Percentiles rank a stretch among this genome's conserved stretches.
phyloP scores from a whole-genome alignment of 768 basidiomycete genomes.

The Podaxis sp. region DNA sequence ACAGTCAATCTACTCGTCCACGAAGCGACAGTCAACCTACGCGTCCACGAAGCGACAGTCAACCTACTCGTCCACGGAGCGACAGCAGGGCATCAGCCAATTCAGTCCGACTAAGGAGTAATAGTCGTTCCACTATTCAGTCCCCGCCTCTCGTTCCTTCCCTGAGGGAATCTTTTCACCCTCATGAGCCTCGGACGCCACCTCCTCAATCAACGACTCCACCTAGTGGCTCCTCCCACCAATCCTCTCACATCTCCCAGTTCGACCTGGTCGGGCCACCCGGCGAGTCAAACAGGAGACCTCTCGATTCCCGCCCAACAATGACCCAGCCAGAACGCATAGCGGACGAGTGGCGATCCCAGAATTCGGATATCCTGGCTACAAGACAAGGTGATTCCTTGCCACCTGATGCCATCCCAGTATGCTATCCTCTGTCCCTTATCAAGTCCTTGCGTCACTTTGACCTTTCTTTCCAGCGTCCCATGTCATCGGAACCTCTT shows the following conservation, averaged over 20 bases:
- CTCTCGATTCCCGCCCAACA: not conserved
- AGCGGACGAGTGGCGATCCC: constrained; percentile 32
- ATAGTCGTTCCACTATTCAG: not conserved
- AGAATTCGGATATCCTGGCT: constrained; percentile 26
- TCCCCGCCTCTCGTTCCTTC: not conserved
- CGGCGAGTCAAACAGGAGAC: not conserved
- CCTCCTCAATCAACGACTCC: not conserved
- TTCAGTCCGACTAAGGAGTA: not conserved
- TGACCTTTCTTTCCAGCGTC: constrained; percentile 4
- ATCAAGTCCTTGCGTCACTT: not conserved
- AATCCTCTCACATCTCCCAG: constrained; percentile 11
- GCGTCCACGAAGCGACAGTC: not conserved
- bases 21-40: not conserved
- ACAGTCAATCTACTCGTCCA: not conserved
- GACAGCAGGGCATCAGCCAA: not conserved
- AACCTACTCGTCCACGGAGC: not conserved
- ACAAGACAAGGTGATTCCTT: constrained; percentile 14
- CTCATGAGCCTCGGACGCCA: not conserved
- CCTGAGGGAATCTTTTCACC: constrained; percentile 1
- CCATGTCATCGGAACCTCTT: constrained; percentile 4
- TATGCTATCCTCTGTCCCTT: not conserved
- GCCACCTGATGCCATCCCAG: not conserved
- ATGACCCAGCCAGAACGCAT: constrained; percentile 27
- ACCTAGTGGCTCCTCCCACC: not conserved
- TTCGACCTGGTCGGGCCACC: not conserved